phyloP scores from a whole-genome alignment of 164 flowering plant genomes.

The Umbellularia californica region DNA sequence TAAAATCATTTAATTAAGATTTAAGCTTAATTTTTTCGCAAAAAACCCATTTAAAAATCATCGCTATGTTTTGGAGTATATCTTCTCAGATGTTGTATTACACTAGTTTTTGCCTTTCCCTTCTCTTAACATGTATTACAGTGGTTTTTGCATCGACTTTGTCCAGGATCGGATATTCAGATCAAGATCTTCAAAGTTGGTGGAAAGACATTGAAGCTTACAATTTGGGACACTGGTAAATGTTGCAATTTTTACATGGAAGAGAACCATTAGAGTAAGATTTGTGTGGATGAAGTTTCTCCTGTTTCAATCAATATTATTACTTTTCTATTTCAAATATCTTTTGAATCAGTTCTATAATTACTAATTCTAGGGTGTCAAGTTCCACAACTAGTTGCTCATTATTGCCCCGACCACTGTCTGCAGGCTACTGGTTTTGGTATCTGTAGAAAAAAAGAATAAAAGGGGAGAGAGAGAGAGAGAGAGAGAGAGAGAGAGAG shows the following conservation, averaged over 20 bases:
- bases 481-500: too few relatives aligned
- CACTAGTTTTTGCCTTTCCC: neutral
- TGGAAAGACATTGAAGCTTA: constrained; percentile 70
- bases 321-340: too few relatives aligned
- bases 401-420: neutral
- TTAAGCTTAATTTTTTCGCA: too few relatives aligned
- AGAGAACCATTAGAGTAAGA: neutral
- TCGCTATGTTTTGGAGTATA: too few relatives aligned
- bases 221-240: constrained; percentile 90
- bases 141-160: neutral
- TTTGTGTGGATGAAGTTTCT: neutral
- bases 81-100: too few relatives aligned
- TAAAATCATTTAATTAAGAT: too few relatives aligned
- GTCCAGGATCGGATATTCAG: constrained; percentile 71
- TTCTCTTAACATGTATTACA: too few relatives aligned
- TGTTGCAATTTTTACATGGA: neutral
- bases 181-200: constrained; percentile 48
- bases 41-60: too few relatives aligned
- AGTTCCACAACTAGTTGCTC: neutral
- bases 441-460: too few relatives aligned
- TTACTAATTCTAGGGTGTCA: neutral
- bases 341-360: neutral
- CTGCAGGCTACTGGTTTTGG: neutral
- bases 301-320: neutral
- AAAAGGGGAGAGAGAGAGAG: too few relatives aligned